Percentiles rank a stretch among this genome's conserved stretches.
phyloP scores from a whole-genome alignment of 345 rosid species.

The Eucalyptus regnans region DNA sequence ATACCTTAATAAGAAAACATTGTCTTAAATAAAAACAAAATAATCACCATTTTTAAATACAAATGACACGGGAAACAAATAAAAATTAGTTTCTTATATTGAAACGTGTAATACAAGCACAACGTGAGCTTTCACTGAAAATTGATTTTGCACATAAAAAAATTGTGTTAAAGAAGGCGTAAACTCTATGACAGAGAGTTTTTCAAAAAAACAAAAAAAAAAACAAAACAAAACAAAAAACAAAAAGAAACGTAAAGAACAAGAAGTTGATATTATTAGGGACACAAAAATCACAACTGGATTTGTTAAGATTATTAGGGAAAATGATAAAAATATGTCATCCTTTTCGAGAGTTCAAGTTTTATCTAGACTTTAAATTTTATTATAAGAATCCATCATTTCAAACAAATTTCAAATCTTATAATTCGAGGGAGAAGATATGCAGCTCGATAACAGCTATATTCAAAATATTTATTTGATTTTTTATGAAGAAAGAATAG shows the following conservation, averaged over 20 bases:
- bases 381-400: not conserved
- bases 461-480: too few relatives aligned
- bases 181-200: not conserved
- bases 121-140: not conserved
- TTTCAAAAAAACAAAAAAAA: too few relatives aligned
- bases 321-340: not conserved
- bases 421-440: not conserved
- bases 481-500: not conserved
- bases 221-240: too few relatives aligned
- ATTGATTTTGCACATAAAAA: not conserved
- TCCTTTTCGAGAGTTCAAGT: not conserved
- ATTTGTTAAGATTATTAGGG: not conserved
- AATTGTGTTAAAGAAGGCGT: not conserved
- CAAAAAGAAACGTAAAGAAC: not conserved
- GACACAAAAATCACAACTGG: not conserved
- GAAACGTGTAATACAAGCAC: not conserved
- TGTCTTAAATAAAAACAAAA: too few relatives aligned
- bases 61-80: not conserved
- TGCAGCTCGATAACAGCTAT: not conserved
- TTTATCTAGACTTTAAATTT: too few relatives aligned
- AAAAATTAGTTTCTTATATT: too few relatives aligned
- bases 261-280: not conserved
- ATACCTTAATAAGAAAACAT: not conserved
- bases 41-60: not conserved
- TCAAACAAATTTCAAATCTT: not conserved